phyloP scores from a whole-genome alignment of 495 filamentous ascomycete species.

The Annulohypoxylon nitens region DNA sequence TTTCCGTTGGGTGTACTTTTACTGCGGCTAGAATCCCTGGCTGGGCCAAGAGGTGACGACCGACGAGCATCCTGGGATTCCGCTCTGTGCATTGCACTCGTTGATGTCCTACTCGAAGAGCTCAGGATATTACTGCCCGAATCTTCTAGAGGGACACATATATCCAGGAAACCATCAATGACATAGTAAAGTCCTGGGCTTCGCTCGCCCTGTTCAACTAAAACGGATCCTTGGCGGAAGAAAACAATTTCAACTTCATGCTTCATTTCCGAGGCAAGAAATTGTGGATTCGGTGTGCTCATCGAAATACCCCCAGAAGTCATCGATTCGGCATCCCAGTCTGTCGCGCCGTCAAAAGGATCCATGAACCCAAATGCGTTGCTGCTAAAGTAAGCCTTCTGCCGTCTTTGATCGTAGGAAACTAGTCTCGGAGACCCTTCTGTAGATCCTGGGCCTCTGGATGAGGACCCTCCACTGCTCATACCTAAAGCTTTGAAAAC shows the following conservation, averaged over 20 bases:
- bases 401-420: slow-evolving; percentile 84
- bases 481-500: slow-evolving; percentile 96
- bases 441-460: slow-evolving; percentile 75
- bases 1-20: slow-evolving; percentile 33
- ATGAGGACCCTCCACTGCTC: slow-evolving; percentile 73
- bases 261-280: slow-evolving; percentile 78
- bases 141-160: slow-evolving; percentile 67
- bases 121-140: slow-evolving; percentile 53
- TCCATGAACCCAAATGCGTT: slow-evolving; percentile 98
- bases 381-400: slow-evolving; percentile 81
- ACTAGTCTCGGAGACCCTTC: slow-evolving; percentile 88
- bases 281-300: slow-evolving; percentile 59
- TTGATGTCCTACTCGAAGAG: slow-evolving; percentile 51
- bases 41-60: slow-evolving; percentile 38
- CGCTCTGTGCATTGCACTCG: slow-evolving; percentile 53
- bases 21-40: slow-evolving; percentile 30
- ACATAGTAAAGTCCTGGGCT: slow-evolving; percentile 98
- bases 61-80: slow-evolving; percentile 47
- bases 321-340: slow-evolving; percentile 90
- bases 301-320: slow-evolving; percentile 69
- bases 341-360: slow-evolving; percentile 82
- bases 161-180: slow-evolving; percentile 95
- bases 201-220: slow-evolving; percentile 97
- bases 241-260: slow-evolving; percentile 98
- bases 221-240: slow-evolving; percentile 92